phyloP scores from a whole-genome alignment of 176 grass and related monocot species.

The Triticum turgidum region DNA sequence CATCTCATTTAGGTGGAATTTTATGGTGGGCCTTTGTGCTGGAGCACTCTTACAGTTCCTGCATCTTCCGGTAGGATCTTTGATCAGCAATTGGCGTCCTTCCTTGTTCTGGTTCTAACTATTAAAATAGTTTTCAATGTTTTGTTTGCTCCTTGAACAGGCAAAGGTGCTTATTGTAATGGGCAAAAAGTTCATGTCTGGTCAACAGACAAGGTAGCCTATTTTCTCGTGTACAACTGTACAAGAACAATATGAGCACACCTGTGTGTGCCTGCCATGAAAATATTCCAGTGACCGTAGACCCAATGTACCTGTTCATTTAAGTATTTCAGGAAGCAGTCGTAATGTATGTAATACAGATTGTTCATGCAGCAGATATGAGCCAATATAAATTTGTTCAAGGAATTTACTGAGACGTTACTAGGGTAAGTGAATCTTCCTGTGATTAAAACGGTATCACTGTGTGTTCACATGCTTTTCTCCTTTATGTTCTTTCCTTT shows the following conservation, averaged over 20 bases:
- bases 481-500: neutral
- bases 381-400: conserved; percentile 88
- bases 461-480: neutral
- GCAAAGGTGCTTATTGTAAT: conserved; percentile 81
- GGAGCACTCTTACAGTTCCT: conserved; percentile 76
- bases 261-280: neutral
- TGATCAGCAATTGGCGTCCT: neutral
- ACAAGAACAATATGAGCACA: neutral
- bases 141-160: conserved; percentile 43
- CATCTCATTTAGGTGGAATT: conserved; percentile 70
- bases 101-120: conserved; percentile 8
- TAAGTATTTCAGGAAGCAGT: conserved; percentile 7
- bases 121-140: neutral
- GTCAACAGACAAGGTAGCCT: conserved; percentile 65
- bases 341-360: neutral
- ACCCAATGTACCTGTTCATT: neutral
- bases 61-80: conserved; percentile 68
- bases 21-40: conserved; percentile 88
- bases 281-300: neutral
- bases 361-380: neutral
- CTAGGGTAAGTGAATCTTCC: conserved; percentile 48
- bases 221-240: conserved; percentile 26
- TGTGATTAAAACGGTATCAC: neutral
- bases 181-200: conserved; percentile 89
- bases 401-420: conserved; percentile 81